phyloP scores from a whole-genome alignment of 1,284 basidiomycete genomes.

The Abortiporus biennis region DNA sequence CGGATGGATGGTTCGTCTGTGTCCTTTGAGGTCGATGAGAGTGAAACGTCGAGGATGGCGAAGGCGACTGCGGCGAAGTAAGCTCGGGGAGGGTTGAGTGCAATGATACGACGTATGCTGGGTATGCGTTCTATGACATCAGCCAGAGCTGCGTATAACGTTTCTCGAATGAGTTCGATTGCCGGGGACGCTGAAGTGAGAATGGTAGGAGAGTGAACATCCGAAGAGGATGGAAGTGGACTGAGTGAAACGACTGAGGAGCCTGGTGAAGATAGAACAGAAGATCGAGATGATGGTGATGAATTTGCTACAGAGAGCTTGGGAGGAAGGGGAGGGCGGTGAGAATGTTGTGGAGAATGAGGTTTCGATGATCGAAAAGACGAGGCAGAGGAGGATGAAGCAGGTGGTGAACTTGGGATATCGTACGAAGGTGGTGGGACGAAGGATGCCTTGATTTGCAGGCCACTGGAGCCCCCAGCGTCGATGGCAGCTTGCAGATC shows the following conservation, averaged over 20 bases:
- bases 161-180: constrained; percentile 74
- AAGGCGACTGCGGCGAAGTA: constrained; percentile 74
- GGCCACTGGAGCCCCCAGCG: constrained; percentile 33
- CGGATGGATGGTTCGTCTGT: constrained; percentile 36
- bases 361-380: constrained; percentile 16
- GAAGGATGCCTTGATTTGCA: constrained; percentile 51
- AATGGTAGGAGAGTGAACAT: constrained; percentile 35
- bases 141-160: constrained; percentile 71
- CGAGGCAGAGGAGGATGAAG: constrained; percentile 14
- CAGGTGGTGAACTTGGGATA: constrained; percentile 18
- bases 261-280: background rate
- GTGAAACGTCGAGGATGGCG: constrained; percentile 64
- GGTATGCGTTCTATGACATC: constrained; percentile 55
- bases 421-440: constrained; percentile 70
- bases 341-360: constrained; percentile 14
- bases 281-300: background rate
- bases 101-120: constrained; percentile 47
- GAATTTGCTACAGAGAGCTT: constrained; percentile 14
- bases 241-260: constrained; percentile 6
- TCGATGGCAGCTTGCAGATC: constrained; percentile 76
- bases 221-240: background rate
- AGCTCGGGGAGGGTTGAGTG: constrained; percentile 57
- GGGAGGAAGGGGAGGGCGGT: constrained; percentile 11
- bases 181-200: constrained; percentile 51
- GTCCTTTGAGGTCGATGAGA: constrained; percentile 29